Evolutionary conservation across 371 early-diverging fungal species (phyloP).

Genomic region (Apophysomyces variabilis): DNA sequence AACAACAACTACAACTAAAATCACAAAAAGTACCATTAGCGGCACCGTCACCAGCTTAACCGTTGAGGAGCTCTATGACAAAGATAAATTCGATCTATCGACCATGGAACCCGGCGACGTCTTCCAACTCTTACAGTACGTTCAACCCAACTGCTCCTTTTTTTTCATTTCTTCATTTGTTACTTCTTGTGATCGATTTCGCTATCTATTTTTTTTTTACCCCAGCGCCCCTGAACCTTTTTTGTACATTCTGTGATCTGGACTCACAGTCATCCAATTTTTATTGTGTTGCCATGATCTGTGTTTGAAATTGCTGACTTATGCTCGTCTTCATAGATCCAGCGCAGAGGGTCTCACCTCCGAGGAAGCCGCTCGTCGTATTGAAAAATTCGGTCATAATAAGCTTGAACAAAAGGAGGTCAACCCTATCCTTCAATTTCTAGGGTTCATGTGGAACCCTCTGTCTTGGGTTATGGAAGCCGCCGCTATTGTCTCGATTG

Average conservation of each 20-base stretch:
- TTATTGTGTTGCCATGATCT: conserved; percentile 1
- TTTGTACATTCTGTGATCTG: conserved; percentile 11
- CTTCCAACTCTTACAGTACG: conserved; percentile 70
- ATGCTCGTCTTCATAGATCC: conserved; percentile 39
- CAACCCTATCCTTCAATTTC: conserved; percentile 83
- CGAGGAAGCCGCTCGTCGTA: conserved; percentile 64
- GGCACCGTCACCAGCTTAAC: conserved; percentile 29
- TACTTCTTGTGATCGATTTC: conserved; percentile 15
- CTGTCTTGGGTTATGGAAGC: conserved; percentile 83
- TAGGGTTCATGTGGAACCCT: conserved; percentile 86
- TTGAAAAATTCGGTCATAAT: conserved; percentile 70
- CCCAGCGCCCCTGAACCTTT: conserved; percentile 13
- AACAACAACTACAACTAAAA: conserved; percentile 10
- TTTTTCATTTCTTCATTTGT: conserved; percentile 10
- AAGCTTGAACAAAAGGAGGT: conserved; percentile 75
- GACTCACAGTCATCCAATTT: not conserved
- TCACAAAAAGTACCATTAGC: conserved; percentile 1
- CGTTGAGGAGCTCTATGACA: conserved; percentile 78
- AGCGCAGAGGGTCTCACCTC: conserved; percentile 63
- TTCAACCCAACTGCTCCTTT: conserved; percentile 16
- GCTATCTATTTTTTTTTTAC: conserved; percentile 18
- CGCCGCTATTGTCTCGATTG: conserved; percentile 74
- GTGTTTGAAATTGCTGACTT: not conserved
- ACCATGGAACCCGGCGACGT: conserved; percentile 80
- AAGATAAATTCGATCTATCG: conserved; percentile 80